Conservation (phyloP, 225 moss, liverwort and hornwort genomes). For the Anthoceros angustus region DNA sequence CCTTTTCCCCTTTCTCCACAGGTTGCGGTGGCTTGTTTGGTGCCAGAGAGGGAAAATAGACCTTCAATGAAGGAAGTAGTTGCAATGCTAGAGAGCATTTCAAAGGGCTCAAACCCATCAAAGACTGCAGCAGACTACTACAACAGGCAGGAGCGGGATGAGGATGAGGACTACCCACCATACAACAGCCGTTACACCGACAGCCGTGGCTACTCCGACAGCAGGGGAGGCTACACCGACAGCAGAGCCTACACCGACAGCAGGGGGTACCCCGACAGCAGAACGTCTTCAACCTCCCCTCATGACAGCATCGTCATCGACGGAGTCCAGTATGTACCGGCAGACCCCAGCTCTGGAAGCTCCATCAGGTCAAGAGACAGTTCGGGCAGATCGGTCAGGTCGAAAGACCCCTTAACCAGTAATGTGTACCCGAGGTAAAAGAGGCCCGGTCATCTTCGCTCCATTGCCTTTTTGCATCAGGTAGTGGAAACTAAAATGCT, state of each 20-base stretch:
- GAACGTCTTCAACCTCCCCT: neutral
- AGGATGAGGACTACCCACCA: neutral
- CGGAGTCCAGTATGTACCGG: neutral
- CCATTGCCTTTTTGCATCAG: no score
- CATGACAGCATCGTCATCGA: neutral
- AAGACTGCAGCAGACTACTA: constrained; percentile 1
- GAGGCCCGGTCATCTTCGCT: no score
- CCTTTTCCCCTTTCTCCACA: neutral
- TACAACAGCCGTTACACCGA: neutral
- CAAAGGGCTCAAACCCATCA: neutral
- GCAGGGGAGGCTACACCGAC: neutral
- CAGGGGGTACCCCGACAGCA: neutral
- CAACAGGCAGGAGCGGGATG: neutral
- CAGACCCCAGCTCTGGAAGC: neutral
- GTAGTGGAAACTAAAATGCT: no score
- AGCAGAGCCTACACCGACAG: neutral
- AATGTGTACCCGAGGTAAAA: neutral
- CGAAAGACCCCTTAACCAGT: neutral
- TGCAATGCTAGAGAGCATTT: neutral
- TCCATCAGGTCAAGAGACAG: neutral
- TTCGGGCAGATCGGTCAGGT: neutral
- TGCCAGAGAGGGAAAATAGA: neutral
- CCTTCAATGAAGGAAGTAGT: constrained; percentile 3
- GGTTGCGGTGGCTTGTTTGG: constrained; percentile 1
- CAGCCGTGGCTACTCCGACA: neutral